Conservation (phyloP, 1,284 basidiomycete genomes). For the Papiliotrema terrestris region DNA sequence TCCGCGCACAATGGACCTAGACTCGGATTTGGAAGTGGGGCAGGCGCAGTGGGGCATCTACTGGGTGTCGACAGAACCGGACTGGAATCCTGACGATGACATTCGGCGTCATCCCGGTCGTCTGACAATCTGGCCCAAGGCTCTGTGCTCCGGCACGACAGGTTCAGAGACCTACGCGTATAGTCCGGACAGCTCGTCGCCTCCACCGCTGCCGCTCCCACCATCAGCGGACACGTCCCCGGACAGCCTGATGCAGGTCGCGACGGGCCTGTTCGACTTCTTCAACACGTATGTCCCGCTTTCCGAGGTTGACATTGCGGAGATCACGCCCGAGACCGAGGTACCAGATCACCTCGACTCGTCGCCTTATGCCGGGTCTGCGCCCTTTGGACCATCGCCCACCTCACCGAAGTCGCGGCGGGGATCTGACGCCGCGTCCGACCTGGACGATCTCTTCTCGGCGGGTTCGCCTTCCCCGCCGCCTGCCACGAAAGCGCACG, state of each 20-base stretch:
- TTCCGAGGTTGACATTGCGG: not conserved
- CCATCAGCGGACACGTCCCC: not conserved
- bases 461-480: constrained; percentile 18
- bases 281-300: constrained; percentile 29
- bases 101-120: not conserved
- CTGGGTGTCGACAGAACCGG: not conserved
- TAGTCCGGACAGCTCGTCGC: too few relatives aligned
- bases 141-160: too few relatives aligned
- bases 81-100: too few relatives aligned
- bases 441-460: constrained; percentile 42
- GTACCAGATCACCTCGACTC: not conserved
- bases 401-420: not conserved
- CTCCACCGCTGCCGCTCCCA: not conserved
- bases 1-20: not conserved
- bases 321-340: constrained; percentile 3
- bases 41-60: not conserved
- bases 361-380: not conserved
- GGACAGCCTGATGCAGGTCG: constrained; percentile 24
- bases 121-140: not conserved
- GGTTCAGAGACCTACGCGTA: too few relatives aligned
- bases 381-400: not conserved
- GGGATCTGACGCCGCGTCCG: constrained; percentile 5
- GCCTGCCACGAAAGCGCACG: not conserved
- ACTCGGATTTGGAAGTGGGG: not conserved
- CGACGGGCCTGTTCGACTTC: constrained; percentile 32